Conservation (phyloP, 140 eudicot species). For the Stevia rebaudiana region DNA sequence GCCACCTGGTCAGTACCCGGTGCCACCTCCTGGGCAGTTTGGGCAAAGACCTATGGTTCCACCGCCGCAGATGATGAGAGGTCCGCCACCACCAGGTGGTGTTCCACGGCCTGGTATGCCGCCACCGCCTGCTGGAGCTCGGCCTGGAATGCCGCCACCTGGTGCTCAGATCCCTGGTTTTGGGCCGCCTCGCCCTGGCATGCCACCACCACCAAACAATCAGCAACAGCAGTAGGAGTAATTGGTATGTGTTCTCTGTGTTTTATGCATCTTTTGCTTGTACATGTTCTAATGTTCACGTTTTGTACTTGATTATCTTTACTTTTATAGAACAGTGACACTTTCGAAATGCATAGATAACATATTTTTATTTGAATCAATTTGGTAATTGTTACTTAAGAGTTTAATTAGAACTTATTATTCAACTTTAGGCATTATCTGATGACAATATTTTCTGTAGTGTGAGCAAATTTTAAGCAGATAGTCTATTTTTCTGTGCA, state of each 20-base stretch:
- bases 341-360: too few species aligned
- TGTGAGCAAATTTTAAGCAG: neutral
- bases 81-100: slow-evolving; percentile 63
- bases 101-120: slow-evolving; percentile 51
- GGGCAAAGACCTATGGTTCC: slow-evolving; percentile 70
- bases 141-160: slow-evolving; percentile 87
- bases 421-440: neutral
- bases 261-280: slow-evolving; percentile 9
- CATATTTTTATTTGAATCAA: neutral
- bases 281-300: slow-evolving; percentile 38
- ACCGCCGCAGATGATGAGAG: slow-evolving; percentile 74
- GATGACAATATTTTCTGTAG: neutral
- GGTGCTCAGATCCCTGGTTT: slow-evolving; percentile 32
- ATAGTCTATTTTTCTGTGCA: slow-evolving; percentile 5
- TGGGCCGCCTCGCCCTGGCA: slow-evolving; percentile 39
- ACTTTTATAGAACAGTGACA: too few species aligned
- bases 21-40: slow-evolving; percentile 49
- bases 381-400: neutral
- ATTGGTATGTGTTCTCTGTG: slow-evolving; percentile 16
- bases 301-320: too few species aligned
- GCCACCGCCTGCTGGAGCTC: slow-evolving; percentile 37
- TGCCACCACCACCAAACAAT: slow-evolving; percentile 57
- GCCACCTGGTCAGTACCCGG: slow-evolving; percentile 41
- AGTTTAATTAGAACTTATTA: slow-evolving; percentile 1
- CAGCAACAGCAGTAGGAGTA: slow-evolving; percentile 21